A percentile compares a stretch with the other conserved stretches of the same genome.
Evolutionary conservation across 768 basidiomycete species (phyloP).

Genomic region (Coprinopsis strossmayeri): DNA sequence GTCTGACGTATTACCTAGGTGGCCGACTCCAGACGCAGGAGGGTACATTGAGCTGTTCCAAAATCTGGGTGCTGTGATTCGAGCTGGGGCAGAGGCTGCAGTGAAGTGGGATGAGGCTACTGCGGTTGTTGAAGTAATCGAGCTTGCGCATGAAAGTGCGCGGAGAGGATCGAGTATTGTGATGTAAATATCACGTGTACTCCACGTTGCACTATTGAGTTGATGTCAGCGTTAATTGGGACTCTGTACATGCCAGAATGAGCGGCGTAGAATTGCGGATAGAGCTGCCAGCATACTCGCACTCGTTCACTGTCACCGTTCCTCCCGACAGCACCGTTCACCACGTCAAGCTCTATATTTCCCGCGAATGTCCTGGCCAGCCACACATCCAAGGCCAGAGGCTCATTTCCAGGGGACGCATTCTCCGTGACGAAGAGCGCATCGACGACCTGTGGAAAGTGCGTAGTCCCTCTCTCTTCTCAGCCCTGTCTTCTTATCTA

Average conservation of each 20-base stretch:
- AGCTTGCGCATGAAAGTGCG: slow-evolving; percentile 63
- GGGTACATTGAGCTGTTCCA: slow-evolving; percentile 56
- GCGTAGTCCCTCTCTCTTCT: slow-evolving; percentile 18
- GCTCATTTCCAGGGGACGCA: slow-evolving; percentile 70
- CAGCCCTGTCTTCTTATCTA: too few relatives aligned
- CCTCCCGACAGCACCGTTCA: slow-evolving; percentile 41
- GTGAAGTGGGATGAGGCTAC: slow-evolving; percentile 75
- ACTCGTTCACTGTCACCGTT: slow-evolving; percentile 55
- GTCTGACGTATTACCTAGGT: slow-evolving; percentile 26
- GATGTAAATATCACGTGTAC: too few relatives aligned
- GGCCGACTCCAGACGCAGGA: slow-evolving; percentile 56
- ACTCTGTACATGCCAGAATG: slow-evolving; percentile 19
- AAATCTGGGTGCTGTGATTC: slow-evolving; percentile 60
- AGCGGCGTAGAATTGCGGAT: slow-evolving; percentile 49
- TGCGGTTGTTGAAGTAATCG: slow-evolving; percentile 69
- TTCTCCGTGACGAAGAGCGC: slow-evolving; percentile 57
- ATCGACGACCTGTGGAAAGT: slow-evolving; percentile 70
- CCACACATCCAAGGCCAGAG: slow-evolving; percentile 69
- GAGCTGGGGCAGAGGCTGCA: slow-evolving; percentile 41
- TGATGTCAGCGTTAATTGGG: background rate
- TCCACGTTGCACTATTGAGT: background rate
- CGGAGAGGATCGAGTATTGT: slow-evolving; percentile 42
- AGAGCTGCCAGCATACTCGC: slow-evolving; percentile 70
- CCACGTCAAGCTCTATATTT: slow-evolving; percentile 66
- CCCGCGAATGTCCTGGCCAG: slow-evolving; percentile 49